Conservation (phyloP, 2,329 filamentous ascomycete species). For the Pseudocercospora macadamiae region DNA sequence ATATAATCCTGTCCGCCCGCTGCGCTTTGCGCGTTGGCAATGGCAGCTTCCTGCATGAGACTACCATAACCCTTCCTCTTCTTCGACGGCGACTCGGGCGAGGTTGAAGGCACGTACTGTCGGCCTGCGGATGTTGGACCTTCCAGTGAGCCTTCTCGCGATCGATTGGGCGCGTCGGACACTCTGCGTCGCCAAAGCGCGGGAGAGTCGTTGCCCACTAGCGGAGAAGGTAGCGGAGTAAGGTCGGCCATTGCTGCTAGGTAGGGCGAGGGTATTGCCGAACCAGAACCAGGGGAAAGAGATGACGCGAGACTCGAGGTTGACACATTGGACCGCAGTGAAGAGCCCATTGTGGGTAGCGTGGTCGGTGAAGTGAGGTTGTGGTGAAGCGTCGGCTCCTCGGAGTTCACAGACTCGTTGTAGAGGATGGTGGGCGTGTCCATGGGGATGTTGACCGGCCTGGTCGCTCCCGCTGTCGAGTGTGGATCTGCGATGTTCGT, state of each 20-base stretch:
- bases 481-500: conserved; percentile 23
- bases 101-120: conserved; percentile 29
- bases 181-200: conserved; percentile 47
- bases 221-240: conserved; percentile 56
- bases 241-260: conserved; percentile 54
- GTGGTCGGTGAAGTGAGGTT: conserved; percentile 43
- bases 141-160: conserved; percentile 34
- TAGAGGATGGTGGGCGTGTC: conserved; percentile 26
- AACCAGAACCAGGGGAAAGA: conserved; percentile 49
- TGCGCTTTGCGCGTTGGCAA: conserved; percentile 30
- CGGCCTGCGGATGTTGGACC: conserved; percentile 37
- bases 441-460: conserved; percentile 1
- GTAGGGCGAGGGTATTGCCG: conserved; percentile 51
- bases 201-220: conserved; percentile 45
- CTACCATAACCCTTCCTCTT: conserved; percentile 54
- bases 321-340: conserved; percentile 46
- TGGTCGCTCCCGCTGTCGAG: conserved; percentile 14
- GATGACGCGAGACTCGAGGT: conserved; percentile 49
- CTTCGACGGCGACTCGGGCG: conserved; percentile 39
- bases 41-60: conserved; percentile 45
- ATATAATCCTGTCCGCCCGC: conserved; percentile 28
- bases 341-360: conserved; percentile 31
- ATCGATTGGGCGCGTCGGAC: conserved; percentile 34
- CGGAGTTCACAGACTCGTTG: conserved; percentile 7
- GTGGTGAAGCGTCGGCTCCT: conserved; percentile 31